Evolutionary conservation across 2,329 filamentous ascomycete genomes (phyloP).

Genomic region (Cladophialophora carrionii): DNA sequence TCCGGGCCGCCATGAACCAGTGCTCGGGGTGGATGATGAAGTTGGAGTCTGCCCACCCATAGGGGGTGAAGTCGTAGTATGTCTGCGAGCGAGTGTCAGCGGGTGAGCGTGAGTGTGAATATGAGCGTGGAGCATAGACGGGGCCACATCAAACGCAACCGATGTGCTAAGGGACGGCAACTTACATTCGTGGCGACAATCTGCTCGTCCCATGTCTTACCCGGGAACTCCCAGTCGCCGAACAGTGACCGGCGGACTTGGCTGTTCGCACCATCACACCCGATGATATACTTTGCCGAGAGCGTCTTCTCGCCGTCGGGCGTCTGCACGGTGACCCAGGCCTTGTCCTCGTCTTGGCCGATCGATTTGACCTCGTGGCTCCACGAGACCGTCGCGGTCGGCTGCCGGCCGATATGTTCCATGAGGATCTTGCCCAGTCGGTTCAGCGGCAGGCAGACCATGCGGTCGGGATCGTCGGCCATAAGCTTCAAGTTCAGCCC

Average conservation of each 20-base stretch:
- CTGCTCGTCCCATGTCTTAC: slow-evolving; percentile 35
- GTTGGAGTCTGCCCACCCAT: slow-evolving; percentile 41
- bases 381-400: slow-evolving; percentile 49
- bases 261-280: slow-evolving; percentile 45
- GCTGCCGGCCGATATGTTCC: slow-evolving; percentile 44
- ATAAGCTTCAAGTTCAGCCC: slow-evolving; percentile 40
- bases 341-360: slow-evolving; percentile 33
- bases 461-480: slow-evolving; percentile 43
- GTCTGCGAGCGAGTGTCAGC: slow-evolving; percentile 49
- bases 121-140: not conserved
- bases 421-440: slow-evolving; percentile 50
- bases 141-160: too few species aligned
- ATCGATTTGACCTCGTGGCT: slow-evolving; percentile 44
- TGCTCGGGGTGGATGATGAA: slow-evolving; percentile 66
- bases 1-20: slow-evolving; percentile 65
- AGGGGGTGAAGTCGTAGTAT: slow-evolving; percentile 64
- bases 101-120: too few species aligned
- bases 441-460: slow-evolving; percentile 53
- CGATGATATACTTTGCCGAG: slow-evolving; percentile 47
- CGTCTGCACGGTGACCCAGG: slow-evolving; percentile 32
- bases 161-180: not conserved
- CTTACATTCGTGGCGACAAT: slow-evolving; percentile 37
- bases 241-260: slow-evolving; percentile 29
- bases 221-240: slow-evolving; percentile 30
- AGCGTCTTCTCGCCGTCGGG: slow-evolving; percentile 24